Percentiles rank a stretch among this genome's conserved stretches.
phyloP scores from a whole-genome alignment of 2,329 filamentous ascomycete genomes.

The Plenodomus lindquistii region DNA sequence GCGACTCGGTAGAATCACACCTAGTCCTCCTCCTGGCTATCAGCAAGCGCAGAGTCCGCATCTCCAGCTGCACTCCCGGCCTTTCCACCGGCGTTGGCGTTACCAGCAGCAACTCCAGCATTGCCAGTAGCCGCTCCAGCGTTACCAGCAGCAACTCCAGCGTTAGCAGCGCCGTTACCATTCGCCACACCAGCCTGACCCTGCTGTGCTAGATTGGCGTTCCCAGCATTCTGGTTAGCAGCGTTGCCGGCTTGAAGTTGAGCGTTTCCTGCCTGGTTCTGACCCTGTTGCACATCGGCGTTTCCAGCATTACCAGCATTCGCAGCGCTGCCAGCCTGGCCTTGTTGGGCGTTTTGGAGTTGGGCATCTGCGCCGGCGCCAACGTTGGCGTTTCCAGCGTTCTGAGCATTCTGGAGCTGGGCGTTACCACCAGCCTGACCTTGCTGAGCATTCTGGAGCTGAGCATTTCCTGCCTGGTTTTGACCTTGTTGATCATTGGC shows the following conservation, averaged over 20 bases:
- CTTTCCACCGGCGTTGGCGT: constrained; percentile 2
- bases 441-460: too few species aligned
- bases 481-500: too few species aligned
- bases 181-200: too few species aligned
- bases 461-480: background rate
- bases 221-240: background rate
- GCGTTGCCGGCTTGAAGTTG: constrained; percentile 1
- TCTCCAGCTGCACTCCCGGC: constrained; percentile 2
- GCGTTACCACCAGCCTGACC: too few species aligned
- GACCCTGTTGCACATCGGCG: too few species aligned
- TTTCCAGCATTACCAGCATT: too few species aligned
- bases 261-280: background rate
- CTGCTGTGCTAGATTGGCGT: too few species aligned
- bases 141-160: too few species aligned
- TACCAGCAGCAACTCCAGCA: constrained; percentile 1
- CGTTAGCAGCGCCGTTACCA: background rate
- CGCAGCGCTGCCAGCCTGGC: background rate
- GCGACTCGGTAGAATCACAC: background rate
- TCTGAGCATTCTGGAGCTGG: too few species aligned
- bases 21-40: constrained; percentile 21
- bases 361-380: background rate
- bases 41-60: constrained; percentile 16
- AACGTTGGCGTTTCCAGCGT: constrained; percentile 2
- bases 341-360: background rate
- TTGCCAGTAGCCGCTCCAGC: too few species aligned